Evolutionary conservation across 1,284 basidiomycete genomes (phyloP).

Genomic region (Coniferiporia weirii): DNA sequence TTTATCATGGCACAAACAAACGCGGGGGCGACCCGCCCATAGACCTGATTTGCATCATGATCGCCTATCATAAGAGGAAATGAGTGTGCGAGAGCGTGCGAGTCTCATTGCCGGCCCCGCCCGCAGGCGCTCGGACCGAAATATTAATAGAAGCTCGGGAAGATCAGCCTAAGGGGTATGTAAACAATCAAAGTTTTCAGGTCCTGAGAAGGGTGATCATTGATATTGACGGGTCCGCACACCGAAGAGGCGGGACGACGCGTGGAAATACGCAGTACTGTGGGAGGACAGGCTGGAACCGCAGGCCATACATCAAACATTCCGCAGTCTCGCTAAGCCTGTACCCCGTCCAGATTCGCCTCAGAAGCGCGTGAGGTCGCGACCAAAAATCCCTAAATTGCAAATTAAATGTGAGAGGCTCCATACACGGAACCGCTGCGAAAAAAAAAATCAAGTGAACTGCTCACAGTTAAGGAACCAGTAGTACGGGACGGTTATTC

Average conservation of each 20-base stretch:
- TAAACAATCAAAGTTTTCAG: neutral
- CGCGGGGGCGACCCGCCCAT: neutral
- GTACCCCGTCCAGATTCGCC: neutral
- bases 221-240: neutral
- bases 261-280: neutral
- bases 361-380: slow-evolving; percentile 74
- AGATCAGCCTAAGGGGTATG: neutral
- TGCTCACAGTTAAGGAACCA: slow-evolving; percentile 60
- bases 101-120: neutral
- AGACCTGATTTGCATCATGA: neutral
- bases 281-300: neutral
- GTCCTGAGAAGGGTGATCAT: neutral
- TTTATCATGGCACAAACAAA: neutral
- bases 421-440: slow-evolving; percentile 27
- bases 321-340: neutral
- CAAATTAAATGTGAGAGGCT: slow-evolving; percentile 20
- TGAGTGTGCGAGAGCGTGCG: neutral
- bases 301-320: neutral
- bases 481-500: slow-evolving; percentile 68
- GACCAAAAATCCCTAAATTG: slow-evolving; percentile 65
- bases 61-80: neutral
- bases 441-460: neutral
- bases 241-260: neutral
- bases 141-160: neutral
- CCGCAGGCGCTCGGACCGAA: neutral